Evolutionary conservation across 2,329 filamentous ascomycete species (phyloP).

Genomic region (Neospermospora avenae): DNA sequence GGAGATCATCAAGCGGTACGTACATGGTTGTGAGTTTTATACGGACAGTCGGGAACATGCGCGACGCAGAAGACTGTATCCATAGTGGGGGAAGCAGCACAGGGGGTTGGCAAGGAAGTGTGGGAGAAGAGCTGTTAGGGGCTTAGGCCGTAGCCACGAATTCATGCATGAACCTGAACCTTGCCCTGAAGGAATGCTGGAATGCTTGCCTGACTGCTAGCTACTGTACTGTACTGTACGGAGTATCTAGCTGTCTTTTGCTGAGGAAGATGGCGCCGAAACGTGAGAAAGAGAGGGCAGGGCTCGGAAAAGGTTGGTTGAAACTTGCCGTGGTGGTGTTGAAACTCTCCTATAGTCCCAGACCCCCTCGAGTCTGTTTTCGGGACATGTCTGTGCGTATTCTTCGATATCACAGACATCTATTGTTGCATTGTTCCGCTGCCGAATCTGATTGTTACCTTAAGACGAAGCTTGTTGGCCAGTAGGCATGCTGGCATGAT

Average conservation of each 20-base stretch:
- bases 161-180: conserved; percentile 36
- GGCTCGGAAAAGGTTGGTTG: conserved; percentile 27
- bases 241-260: background rate
- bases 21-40: conserved; percentile 31
- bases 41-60: conserved; percentile 35
- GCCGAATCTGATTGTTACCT: conserved; percentile 17
- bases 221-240: background rate
- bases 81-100: conserved; percentile 29
- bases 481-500: conserved; percentile 22
- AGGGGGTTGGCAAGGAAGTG: conserved; percentile 30
- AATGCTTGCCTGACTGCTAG: conserved; percentile 17
- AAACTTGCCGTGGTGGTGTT: conserved; percentile 31
- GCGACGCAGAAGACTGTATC: conserved; percentile 32
- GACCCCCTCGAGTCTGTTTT: conserved; percentile 33
- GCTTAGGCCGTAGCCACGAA: conserved; percentile 33
- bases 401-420: conserved; percentile 26
- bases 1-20: conserved; percentile 32
- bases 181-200: conserved; percentile 22
- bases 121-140: conserved; percentile 26
- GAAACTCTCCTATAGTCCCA: conserved; percentile 35
- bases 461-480: conserved; percentile 26
- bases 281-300: conserved; percentile 12
- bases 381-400: conserved; percentile 34
- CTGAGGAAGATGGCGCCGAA: background rate
- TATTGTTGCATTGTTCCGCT: conserved; percentile 22